Conservation (phyloP, 352 stramenopile genomes). For the Phytopythium mirpurense region DNA sequence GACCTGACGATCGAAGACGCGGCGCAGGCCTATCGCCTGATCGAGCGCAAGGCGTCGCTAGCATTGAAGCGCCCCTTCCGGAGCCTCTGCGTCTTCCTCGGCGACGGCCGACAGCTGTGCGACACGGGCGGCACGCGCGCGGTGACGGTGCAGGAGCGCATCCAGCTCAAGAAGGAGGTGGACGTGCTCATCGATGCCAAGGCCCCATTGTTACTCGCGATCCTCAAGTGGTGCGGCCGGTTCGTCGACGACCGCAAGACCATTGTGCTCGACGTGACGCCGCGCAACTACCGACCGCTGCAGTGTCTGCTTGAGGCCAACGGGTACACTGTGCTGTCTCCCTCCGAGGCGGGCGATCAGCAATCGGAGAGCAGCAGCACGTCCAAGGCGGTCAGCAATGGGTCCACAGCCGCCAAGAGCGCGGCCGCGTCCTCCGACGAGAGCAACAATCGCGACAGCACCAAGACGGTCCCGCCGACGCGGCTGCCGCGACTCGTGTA, state of each 20-base stretch:
- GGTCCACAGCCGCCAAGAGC: neutral
- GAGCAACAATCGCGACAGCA: constrained; percentile 20
- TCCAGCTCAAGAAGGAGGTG: constrained; percentile 51
- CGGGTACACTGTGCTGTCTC: constrained; percentile 43
- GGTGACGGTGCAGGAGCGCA: constrained; percentile 44
- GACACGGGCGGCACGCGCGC: constrained; percentile 43
- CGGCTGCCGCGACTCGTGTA: constrained; percentile 51
- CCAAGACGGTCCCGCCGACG: constrained; percentile 24
- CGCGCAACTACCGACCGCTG: constrained; percentile 40
- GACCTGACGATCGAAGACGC: constrained; percentile 60
- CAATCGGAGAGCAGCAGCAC: constrained; percentile 7
- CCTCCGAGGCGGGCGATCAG: constrained; percentile 31
- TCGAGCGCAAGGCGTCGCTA: constrained; percentile 39
- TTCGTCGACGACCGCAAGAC: constrained; percentile 51
- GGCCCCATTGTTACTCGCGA: constrained; percentile 40
- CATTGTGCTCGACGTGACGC: constrained; percentile 51
- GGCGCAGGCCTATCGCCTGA: constrained; percentile 52
- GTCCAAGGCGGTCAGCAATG: neutral
- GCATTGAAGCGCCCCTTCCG: constrained; percentile 45
- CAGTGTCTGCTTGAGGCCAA: constrained; percentile 34
- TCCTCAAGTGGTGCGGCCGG: constrained; percentile 49
- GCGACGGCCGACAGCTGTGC: constrained; percentile 44
- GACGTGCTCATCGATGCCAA: constrained; percentile 70
- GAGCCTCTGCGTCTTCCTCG: constrained; percentile 49
- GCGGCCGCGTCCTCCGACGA: constrained; percentile 1